Evolutionary conservation across 2,329 filamentous ascomycete species (phyloP), one percentile per base, ranked within the genome.

Genomic region (Phoma sp.): DNA sequence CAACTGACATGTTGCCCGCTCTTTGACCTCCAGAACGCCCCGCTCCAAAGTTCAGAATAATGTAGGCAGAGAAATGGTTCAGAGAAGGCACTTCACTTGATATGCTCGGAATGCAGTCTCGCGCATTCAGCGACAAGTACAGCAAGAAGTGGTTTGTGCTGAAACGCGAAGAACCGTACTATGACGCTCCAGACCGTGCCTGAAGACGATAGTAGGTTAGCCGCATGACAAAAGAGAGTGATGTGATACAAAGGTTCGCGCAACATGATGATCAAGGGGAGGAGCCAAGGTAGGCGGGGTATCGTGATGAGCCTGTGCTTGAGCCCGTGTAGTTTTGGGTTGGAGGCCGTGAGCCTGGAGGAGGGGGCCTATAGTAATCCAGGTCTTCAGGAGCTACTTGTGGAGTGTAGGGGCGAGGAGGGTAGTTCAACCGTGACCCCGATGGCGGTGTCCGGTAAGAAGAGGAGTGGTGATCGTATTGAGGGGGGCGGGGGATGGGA

Each of bases 131-230:
- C 26, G 32, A 30, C 40, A 7, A 18, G 12, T 33, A 32, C 47
- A 46, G 34, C 29, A 9, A 25, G 9, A 25, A 25, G 9, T 5
- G 23, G 23, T 9, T 5, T 25, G 23, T 25, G 23, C 9, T 25
- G 23, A 5, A 25, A 25, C 5, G 23, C 23, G 23, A 25, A 25
- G 23, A 25, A 25, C 23, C 23, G 23, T 25, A 25, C 36, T 52
- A 57, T 39, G 48, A 14, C 39, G 53, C 90, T 23, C 50, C 56
- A 43, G 52, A 52, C 58, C 56, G 61, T 36, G 50, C 51, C 66
- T 69, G 55, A 51, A 49, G 29, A 61, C 61, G 56, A 57, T 42
- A 33, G 47, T 32, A 50, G 53, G 53, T 69, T 61, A 69, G 66
- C 66, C 49, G 25, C 32, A 45, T 52, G 61, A 63, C 56, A 57